These are phyloP conservation scores for Xylaria arbuscula DNA, from an alignment of 2,329 filamentous ascomycete genomes.

Conservation along the genomic window DNA sequence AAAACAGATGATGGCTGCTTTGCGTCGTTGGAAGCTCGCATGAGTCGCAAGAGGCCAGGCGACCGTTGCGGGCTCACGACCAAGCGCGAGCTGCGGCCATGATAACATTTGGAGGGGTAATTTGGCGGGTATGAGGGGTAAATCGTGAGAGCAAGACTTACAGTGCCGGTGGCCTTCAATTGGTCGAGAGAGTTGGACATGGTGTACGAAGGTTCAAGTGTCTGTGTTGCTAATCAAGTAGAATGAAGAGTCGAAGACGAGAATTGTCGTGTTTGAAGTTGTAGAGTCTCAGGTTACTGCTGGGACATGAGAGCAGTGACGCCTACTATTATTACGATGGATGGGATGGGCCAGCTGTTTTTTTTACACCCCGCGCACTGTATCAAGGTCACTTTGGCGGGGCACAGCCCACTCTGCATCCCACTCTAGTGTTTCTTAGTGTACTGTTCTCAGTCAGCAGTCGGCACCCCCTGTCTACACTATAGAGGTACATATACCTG, in stretches of 20 bases:
- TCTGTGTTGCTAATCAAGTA: neutral
- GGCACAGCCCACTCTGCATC: conserved; percentile 15
- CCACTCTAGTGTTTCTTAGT: neutral
- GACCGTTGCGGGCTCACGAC: conserved; percentile 24
- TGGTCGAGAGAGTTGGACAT: conserved; percentile 96
- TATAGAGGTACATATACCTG: neutral
- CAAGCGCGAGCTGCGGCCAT: conserved; percentile 11
- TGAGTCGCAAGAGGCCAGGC: conserved; percentile 7
- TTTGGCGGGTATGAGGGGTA: conserved; percentile 43
- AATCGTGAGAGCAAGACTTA: conserved; percentile 63
- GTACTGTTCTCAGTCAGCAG: conserved; percentile 1
- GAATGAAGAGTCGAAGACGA: conserved; percentile 6
- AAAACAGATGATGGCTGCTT: neutral
- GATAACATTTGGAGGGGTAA: conserved; percentile 46
- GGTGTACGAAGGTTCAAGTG: conserved; percentile 37
- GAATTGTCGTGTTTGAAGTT: conserved; percentile 21
- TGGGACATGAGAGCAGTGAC: conserved; percentile 16
- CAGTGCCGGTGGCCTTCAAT: conserved; percentile 96
- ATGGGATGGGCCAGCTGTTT: conserved; percentile 16
- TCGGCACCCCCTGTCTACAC: neutral
- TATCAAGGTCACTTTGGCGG: conserved; percentile 34
- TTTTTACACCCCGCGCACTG: conserved; percentile 29
- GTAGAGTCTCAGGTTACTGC: conserved; percentile 23
- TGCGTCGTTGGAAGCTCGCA: neutral
- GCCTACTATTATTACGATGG: neutral